phyloP scores from a whole-genome alignment of 192 early-diverging fungal genomes.

The Obelidium mucronatum region DNA sequence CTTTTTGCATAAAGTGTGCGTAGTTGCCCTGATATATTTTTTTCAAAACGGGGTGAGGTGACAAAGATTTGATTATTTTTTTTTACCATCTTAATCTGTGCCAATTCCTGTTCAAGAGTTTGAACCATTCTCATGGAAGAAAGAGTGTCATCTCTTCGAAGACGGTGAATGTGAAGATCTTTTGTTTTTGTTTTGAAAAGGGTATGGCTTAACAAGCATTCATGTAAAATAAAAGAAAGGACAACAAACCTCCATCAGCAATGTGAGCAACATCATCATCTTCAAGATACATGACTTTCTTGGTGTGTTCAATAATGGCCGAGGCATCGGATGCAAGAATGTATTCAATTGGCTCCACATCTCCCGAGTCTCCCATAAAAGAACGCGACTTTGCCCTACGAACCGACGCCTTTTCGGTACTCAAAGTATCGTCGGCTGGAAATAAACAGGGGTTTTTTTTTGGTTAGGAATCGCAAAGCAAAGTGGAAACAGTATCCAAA shows the following conservation, averaged over 20 bases:
- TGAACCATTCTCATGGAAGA: conserved; percentile 65
- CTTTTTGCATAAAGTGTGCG: conserved; percentile 72
- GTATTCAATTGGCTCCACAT: conserved; percentile 65
- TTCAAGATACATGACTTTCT: conserved; percentile 70
- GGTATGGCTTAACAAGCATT: no score
- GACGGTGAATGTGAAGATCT: conserved; percentile 71
- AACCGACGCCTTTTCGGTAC: conserved; percentile 44
- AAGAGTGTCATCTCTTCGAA: conserved; percentile 63
- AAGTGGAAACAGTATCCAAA: no score
- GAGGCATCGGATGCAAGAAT: conserved; percentile 70
- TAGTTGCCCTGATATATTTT: conserved; percentile 51
- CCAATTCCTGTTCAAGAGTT: conserved; percentile 65
- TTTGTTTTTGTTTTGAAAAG: no score
- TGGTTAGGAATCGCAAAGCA: no score
- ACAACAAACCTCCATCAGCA: conserved; percentile 54
- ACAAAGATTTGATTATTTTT: no score
- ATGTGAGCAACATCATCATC: conserved; percentile 76
- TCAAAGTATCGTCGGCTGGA: conserved; percentile 38
- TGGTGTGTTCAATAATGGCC: conserved; percentile 75
- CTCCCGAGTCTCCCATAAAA: conserved; percentile 65
- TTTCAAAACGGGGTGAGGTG: no score
- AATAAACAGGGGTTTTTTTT: neutral
- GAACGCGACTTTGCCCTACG: conserved; percentile 61
- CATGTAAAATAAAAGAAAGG: neutral
- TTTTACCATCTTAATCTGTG: conserved; percentile 61